These are phyloP conservation scores for Nepenthes alata DNA, from an alignment of 179 eudicot species.

Conservation along the genomic window DNA sequence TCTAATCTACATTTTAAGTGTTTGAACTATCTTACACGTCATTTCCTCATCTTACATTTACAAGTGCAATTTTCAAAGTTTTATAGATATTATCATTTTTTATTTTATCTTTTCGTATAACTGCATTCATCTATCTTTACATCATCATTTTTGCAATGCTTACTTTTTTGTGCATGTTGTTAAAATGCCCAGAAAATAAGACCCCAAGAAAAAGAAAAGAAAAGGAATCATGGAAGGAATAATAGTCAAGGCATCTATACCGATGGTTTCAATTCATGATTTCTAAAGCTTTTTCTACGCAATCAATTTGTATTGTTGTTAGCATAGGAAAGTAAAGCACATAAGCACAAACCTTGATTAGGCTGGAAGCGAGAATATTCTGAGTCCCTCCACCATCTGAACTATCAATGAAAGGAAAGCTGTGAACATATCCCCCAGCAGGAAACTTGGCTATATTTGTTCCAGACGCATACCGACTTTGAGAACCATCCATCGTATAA, in stretches of 20 bases:
- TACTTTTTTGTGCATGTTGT: no score
- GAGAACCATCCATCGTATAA: slow-evolving; percentile 67
- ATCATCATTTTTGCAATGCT: no score
- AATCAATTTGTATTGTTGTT: neutral
- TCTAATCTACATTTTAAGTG: no score
- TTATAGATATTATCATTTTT: no score
- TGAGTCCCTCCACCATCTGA: slow-evolving; percentile 77
- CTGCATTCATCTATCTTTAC: no score
- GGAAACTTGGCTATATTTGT: slow-evolving; percentile 80
- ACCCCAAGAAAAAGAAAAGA: neutral
- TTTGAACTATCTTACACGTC: no score
- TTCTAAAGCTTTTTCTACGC: neutral
- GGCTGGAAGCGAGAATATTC: slow-evolving; percentile 44
- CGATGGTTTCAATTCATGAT: no score
- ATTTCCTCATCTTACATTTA: no score
- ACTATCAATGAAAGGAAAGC: slow-evolving; percentile 80
- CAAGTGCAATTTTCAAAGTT: no score
- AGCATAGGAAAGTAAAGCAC: neutral
- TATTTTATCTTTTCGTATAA: no score
- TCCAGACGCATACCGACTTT: slow-evolving; percentile 90
- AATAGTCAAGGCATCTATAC: neutral
- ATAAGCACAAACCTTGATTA: slow-evolving; percentile 42
- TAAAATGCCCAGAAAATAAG: no score
- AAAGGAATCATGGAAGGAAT: neutral
- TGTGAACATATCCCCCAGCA: slow-evolving; percentile 79